Evolutionary conservation across 164 flowering plant species (phyloP).

Genomic region (Piper longum): DNA sequence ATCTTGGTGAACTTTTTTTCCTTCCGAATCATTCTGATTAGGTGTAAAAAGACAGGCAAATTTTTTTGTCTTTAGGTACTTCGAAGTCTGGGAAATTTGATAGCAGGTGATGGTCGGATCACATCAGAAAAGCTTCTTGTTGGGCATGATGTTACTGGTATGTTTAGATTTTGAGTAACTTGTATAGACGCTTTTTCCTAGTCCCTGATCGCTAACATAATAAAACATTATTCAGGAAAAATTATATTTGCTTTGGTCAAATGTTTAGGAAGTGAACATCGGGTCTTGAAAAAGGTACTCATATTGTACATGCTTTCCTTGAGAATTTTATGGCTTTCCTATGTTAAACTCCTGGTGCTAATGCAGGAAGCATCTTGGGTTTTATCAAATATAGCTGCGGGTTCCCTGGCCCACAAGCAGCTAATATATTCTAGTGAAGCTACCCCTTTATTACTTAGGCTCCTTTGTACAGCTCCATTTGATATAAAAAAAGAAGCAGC

Average conservation of each 20-base stretch:
- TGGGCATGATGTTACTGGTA: conserved; percentile 65
- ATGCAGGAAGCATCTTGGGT: conserved; percentile 96
- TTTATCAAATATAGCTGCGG: conserved; percentile 87
- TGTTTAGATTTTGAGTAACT: conserved; percentile 4
- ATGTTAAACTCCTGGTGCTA: conserved; percentile 1
- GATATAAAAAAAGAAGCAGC: conserved; percentile 90
- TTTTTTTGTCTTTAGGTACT: conserved; percentile 36
- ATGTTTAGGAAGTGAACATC: conserved; percentile 84
- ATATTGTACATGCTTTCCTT: neutral
- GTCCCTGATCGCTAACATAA: neutral
- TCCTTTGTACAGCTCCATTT: conserved; percentile 77
- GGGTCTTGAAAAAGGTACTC: conserved; percentile 80
- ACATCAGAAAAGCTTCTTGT: conserved; percentile 37
- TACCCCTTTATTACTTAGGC: conserved; percentile 38
- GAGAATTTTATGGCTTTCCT: neutral
- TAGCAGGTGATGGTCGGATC: conserved; percentile 61
- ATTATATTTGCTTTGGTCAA: conserved; percentile 45
- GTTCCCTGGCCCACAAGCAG: conserved; percentile 72
- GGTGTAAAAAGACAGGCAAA: neutral
- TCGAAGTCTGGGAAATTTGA: conserved; percentile 83
- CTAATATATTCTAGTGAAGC: conserved; percentile 61
- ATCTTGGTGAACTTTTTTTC: neutral
- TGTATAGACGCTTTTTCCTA: neutral
- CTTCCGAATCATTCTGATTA: conserved; percentile 1
- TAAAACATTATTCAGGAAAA: conserved; percentile 26